phyloP scores from a whole-genome alignment of 768 basidiomycete species.

The Panaeolus papilionaceus region DNA sequence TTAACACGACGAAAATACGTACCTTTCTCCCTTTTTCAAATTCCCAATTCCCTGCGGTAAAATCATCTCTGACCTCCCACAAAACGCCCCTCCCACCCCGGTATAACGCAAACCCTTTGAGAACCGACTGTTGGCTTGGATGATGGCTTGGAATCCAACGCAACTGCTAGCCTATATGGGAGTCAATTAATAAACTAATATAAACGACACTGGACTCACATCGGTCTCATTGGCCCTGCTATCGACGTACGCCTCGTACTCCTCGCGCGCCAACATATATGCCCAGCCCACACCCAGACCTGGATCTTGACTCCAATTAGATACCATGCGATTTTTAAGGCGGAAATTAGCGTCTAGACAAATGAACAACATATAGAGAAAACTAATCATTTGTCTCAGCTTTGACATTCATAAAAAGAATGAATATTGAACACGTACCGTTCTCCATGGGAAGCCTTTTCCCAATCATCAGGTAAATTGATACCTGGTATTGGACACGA shows the following conservation, averaged over 20 bases:
- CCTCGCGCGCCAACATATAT: constrained; percentile 2
- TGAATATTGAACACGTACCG: background rate
- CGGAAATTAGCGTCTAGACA: constrained; percentile 32
- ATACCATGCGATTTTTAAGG: constrained; percentile 26
- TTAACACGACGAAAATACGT: constrained; percentile 17
- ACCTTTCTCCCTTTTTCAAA: constrained; percentile 37
- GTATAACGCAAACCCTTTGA: constrained; percentile 28
- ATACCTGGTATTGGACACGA: constrained; percentile 11
- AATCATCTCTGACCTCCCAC: constrained; percentile 30
- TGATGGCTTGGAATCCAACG: constrained; percentile 34
- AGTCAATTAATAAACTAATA: too few relatives aligned
- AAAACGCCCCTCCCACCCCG: constrained; percentile 30
- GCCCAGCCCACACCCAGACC: constrained; percentile 6
- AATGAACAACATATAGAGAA: constrained; percentile 17
- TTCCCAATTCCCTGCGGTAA: constrained; percentile 33
- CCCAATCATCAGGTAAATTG: constrained; percentile 15
- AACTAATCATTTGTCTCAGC: background rate
- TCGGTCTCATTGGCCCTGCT: background rate
- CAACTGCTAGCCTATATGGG: constrained; percentile 25
- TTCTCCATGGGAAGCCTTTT: background rate
- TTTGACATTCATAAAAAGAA: background rate
- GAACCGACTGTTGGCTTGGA: constrained; percentile 28
- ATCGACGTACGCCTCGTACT: constrained; percentile 7
- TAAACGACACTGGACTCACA: background rate
- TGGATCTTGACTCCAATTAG: constrained; percentile 15